Evolutionary conservation across 2,329 filamentous ascomycete genomes (phyloP), one percentile per base, ranked within the genome.

Genomic region (Scedosporium minutisporum): DNA sequence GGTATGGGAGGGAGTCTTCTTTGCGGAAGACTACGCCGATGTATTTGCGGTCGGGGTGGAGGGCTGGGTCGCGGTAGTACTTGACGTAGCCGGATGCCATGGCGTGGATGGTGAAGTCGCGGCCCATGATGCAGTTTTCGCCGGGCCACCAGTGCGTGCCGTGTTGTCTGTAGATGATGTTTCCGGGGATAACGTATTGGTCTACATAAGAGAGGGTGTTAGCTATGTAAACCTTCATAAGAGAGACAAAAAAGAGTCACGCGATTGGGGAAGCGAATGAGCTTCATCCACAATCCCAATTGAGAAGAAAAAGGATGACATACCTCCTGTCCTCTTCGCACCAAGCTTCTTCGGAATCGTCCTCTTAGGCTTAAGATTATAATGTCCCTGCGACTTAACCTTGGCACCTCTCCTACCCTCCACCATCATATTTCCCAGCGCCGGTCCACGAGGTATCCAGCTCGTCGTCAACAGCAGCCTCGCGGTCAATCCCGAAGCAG

Each of bases 161-260:
- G 70, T 93, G 88, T 77, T 99, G 95, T 73, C 91, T 92, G 84
- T 95, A 99, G 77, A 99, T 90, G 76, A 99, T 99, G 80, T 96
- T 97, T 62, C 95, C 95, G 4, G 93, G 89, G 64, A 96, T 89
- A 42, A 99, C 95, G 75, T 88, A 96, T 79, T 97, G 89, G 73
- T 93, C 89, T 93, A 16, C 2, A 6, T 41, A 25, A 5, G 16
- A n/a, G 9, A 6, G 25, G 3, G 46, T 48, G 25, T 62, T 58
- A 62, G 41, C 59, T 60, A 18, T 59, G 4, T n/a, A 59, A 25
- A 18, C 18, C 16, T 25, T 59, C 57, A n/a, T n/a, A 48, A 48
- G 14, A 23, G 44, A 48, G 44, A 44, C 12, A 38, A 44, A 23
- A 57, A 14, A 46, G n/a, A 57, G 38, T 38, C 33, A 38, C 10